Conservation (phyloP, 2,329 filamentous ascomycete species). For the Talaromyces sp. region DNA sequence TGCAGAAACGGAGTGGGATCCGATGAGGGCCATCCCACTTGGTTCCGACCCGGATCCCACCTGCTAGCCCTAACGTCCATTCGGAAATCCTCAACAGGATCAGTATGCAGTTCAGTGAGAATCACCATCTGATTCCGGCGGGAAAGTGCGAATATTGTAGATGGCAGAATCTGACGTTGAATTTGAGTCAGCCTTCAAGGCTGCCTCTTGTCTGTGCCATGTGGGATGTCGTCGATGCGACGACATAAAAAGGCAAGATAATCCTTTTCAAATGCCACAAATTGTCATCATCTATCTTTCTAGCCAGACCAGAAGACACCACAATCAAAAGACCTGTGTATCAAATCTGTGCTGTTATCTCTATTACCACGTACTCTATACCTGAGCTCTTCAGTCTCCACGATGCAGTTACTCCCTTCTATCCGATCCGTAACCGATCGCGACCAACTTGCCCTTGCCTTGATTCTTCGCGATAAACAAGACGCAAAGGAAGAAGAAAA, state of each 20-base stretch:
- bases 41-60: not conserved
- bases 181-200: not conserved
- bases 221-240: not conserved
- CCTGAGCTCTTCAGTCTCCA: not conserved
- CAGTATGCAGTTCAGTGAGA: not conserved
- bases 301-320: not conserved
- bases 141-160: not conserved
- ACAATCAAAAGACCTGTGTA: not conserved
- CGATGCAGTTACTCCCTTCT: not conserved
- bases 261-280: not conserved
- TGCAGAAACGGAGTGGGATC: not conserved
- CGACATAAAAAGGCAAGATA: not conserved
- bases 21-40: not conserved
- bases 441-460: not conserved
- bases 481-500: not conserved
- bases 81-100: not conserved
- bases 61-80: not conserved
- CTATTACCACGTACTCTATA: not conserved
- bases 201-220: not conserved
- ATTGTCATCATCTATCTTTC: not conserved
- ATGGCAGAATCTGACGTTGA: not conserved
- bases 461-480: not conserved
- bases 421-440: not conserved
- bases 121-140: not conserved
- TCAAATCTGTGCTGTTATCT: not conserved